A percentile compares a stretch with the other conserved stretches of the same genome.
These are phyloP conservation scores for Xylariaceae sp. DNA, from an alignment of 2,329 filamentous ascomycete genomes.

Conservation along the genomic window DNA sequence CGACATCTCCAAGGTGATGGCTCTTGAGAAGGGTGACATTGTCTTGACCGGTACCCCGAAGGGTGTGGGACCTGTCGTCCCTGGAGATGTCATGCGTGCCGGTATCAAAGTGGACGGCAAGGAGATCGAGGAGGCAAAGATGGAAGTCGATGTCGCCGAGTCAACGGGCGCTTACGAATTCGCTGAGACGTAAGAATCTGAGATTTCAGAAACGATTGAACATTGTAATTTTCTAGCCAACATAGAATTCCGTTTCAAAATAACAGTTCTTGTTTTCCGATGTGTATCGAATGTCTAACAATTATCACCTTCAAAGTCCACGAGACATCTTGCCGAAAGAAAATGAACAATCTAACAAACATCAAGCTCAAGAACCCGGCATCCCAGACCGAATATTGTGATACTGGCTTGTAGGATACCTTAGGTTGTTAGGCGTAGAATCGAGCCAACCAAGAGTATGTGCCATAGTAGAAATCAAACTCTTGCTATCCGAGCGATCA, in stretches of 20 bases:
- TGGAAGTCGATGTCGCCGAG: conserved; percentile 81
- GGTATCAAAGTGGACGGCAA: conserved; percentile 75
- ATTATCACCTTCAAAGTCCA: neutral
- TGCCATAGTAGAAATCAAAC: conserved; percentile 55
- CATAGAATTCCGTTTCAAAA: neutral
- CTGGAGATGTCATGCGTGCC: conserved; percentile 83
- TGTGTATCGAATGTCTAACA: neutral
- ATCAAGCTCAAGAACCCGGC: conserved; percentile 17
- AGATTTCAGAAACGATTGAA: neutral
- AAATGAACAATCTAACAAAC: too few relatives aligned
- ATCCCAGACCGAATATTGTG: conserved; percentile 49
- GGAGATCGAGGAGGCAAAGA: conserved; percentile 78
- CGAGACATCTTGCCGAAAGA: neutral
- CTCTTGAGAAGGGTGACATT: conserved; percentile 85
- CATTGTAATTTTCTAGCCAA: neutral
- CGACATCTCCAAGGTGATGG: conserved; percentile 94
- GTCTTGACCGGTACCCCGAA: conserved; percentile 97
- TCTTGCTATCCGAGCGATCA: conserved; percentile 50
- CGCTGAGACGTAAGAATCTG: conserved; percentile 56
- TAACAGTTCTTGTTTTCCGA: neutral
- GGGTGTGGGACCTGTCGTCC: conserved; percentile 80
- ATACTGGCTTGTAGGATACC: conserved; percentile 54
- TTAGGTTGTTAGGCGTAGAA: conserved; percentile 46
- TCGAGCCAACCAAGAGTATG: conserved; percentile 48
- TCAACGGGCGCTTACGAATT: conserved; percentile 75